phyloP scores from a whole-genome alignment of 495 filamentous ascomycete genomes.

The Penicilliopsis zonata region DNA sequence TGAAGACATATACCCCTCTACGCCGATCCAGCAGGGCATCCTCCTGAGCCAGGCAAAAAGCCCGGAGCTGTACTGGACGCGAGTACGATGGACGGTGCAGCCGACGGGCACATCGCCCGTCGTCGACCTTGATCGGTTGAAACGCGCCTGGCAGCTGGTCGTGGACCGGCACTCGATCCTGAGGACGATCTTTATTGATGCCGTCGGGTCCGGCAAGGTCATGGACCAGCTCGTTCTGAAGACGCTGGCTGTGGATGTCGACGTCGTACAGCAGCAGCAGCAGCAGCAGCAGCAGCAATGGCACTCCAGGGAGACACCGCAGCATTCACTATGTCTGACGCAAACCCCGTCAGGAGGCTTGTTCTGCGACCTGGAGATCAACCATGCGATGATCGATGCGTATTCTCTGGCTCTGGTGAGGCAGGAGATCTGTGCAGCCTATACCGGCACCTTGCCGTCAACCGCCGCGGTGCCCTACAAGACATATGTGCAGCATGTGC shows the following conservation, averaged over 20 bases:
- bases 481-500: conserved; percentile 42
- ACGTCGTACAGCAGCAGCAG: conserved; percentile 20
- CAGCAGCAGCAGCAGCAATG: conserved; percentile 36
- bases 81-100: too few relatives aligned
- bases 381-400: conserved; percentile 41
- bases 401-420: conserved; percentile 24
- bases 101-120: too few relatives aligned
- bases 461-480: conserved; percentile 38
- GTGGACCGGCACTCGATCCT: neutral
- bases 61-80: conserved; percentile 19
- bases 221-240: conserved; percentile 44
- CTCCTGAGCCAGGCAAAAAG: conserved; percentile 44
- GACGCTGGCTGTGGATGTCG: conserved; percentile 20
- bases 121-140: neutral
- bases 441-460: conserved; percentile 22
- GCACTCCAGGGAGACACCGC: too few relatives aligned
- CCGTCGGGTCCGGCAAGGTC: conserved; percentile 33
- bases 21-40: conserved; percentile 56
- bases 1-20: conserved; percentile 56
- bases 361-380: conserved; percentile 41
- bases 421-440: too few relatives aligned
- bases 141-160: neutral
- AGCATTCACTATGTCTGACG: too few relatives aligned
- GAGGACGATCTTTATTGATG: conserved; percentile 14
- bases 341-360: conserved; percentile 25